phyloP scores from a whole-genome alignment of 2,329 filamentous ascomycete genomes.

The Monosporascus ibericus region DNA sequence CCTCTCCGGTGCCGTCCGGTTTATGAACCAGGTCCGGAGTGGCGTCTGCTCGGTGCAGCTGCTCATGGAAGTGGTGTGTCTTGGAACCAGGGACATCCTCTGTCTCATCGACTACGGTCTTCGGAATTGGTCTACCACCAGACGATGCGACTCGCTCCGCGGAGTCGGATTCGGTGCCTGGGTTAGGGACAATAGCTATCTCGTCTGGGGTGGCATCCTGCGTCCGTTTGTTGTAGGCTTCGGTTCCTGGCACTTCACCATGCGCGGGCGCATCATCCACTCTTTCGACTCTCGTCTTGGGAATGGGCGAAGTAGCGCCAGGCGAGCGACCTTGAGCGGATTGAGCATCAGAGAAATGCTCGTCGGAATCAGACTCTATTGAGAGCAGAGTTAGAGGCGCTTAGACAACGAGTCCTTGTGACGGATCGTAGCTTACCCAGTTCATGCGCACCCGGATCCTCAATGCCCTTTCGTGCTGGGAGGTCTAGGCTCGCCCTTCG shows the following conservation, averaged over 20 bases:
- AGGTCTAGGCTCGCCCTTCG: constrained; percentile 24
- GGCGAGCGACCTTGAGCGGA: constrained; percentile 39
- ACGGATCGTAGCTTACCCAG: constrained; percentile 38
- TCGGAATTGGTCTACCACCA: constrained; percentile 38
- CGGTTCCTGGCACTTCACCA: constrained; percentile 56
- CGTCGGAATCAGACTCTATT: constrained; percentile 54
- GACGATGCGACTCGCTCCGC: constrained; percentile 24
- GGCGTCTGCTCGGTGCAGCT: constrained; percentile 44
- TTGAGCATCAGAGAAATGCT: constrained; percentile 64
- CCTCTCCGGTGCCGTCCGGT: constrained; percentile 32
- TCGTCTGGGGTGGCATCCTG: constrained; percentile 56
- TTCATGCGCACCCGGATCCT: constrained; percentile 55
- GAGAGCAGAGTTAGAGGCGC: constrained; percentile 8
- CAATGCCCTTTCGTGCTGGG: constrained; percentile 31
- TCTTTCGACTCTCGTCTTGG: constrained; percentile 53
- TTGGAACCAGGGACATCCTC: constrained; percentile 37
- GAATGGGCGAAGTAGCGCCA: constrained; percentile 44
- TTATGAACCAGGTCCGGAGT: constrained; percentile 44
- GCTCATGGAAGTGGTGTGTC: constrained; percentile 36
- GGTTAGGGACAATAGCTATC: constrained; percentile 43
- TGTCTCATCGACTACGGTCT: constrained; percentile 48
- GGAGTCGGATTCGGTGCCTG: constrained; percentile 18
- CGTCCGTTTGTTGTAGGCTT: constrained; percentile 49
- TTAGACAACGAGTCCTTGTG: background rate
- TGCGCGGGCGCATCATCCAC: constrained; percentile 52